Percentiles rank a stretch among this genome's conserved stretches.
phyloP scores from a whole-genome alignment of 202 grass and related monocot genomes.

The Alloteropsis angusta region DNA sequence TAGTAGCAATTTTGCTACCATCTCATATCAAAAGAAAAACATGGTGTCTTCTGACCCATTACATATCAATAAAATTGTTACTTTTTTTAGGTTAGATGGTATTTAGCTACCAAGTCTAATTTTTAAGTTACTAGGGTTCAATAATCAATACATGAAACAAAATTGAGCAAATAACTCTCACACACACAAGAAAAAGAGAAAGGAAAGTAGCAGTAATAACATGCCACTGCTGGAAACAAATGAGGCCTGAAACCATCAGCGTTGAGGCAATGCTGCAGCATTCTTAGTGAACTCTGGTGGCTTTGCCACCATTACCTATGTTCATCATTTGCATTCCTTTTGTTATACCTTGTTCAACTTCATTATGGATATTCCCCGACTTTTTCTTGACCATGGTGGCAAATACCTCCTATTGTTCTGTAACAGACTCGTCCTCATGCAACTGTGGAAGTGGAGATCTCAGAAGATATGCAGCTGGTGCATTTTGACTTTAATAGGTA shows the following conservation, averaged over 20 bases:
- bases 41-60: background rate
- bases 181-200: no score
- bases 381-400: background rate
- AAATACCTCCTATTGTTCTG: conserved; percentile 13
- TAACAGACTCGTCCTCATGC: conserved; percentile 94
- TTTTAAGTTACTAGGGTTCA: background rate
- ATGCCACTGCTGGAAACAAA: no score
- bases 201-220: no score
- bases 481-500: conserved; percentile 99
- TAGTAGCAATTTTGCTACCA: background rate
- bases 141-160: background rate
- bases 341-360: background rate
- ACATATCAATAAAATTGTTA: background rate
- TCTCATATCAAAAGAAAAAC: background rate
- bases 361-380: background rate
- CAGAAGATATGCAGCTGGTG: conserved; percentile 95
- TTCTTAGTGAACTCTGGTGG: background rate
- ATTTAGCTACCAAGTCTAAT: background rate
- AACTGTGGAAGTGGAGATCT: conserved; percentile 99
- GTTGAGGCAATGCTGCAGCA: background rate
- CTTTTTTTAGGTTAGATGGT: background rate
- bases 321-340: background rate
- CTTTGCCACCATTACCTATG: background rate
- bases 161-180: no score
- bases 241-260: background rate